Base-by-base conservation (phyloP, 1,139 yeast species). In the Sugiyamaella neomexicana region DNA sequence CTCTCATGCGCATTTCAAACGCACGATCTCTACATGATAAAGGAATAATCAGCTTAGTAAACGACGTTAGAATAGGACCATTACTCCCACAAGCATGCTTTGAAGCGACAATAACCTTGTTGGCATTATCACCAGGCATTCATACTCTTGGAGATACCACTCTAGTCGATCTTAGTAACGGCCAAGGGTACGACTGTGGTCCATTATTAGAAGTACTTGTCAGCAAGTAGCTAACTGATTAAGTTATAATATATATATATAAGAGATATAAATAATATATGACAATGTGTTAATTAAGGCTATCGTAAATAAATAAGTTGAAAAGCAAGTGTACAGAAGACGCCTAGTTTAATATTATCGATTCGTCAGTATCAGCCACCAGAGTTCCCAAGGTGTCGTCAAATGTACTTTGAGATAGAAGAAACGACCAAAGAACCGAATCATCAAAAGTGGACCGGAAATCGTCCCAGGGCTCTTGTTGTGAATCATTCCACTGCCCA, bases 131-230 rank as follows among this genome's bases (percentile, higher is more conserved):
- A 37, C 75, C 78, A 58, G 96, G 95, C 0, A 78, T 84, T 8
- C 83, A 79, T 65, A 80, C 81, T 48, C 71, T 88, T 32, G 83
- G 80, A 55, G 91, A 89, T 1, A 76, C 86, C 15, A 80, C 80
- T 55, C 74, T 88, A 7, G 77, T 83, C 52, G 95, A 88, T 64
- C 73, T 82, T 9, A 67, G 68, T 39, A 78, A 83, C 27, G 90
- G 93, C 2, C 93, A 86, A 58, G 81, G 83, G 1, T 76, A 84
- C 60, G 91, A 84, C 59, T 85, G 88, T 65, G 91, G 90, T 1
- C 79, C 81, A 58, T 71, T 86, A 52, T 75, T 87, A 17, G 91
- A 86, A 63, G 86, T 88, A 1, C 80, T 85, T 58, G 90, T 53
- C 6, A 50, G 48, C 32, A 46, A 43, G 32, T 50, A 39, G 15